Evolutionary conservation across 805 yeast genomes (phyloP).

Genomic region (Sporopachydermia quercuum): DNA sequence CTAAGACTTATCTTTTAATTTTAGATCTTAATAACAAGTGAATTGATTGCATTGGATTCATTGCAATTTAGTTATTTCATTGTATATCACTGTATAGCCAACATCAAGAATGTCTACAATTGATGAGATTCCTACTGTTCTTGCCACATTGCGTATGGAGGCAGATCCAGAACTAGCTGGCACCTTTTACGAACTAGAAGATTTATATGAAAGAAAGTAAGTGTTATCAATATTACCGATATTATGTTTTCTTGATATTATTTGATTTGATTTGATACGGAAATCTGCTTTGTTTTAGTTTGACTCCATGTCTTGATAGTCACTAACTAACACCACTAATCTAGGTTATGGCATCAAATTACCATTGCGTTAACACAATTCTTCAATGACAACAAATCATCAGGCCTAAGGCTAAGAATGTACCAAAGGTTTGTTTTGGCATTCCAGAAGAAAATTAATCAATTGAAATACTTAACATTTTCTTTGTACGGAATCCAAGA

Average conservation of each 20-base stretch:
- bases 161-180: conserved; percentile 50
- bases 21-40: no score
- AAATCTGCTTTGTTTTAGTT: not conserved
- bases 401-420: conserved; percentile 44
- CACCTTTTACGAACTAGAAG: conserved; percentile 59
- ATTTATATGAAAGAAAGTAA: conserved; percentile 62
- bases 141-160: conserved; percentile 50
- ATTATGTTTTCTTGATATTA: not conserved
- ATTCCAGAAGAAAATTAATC: conserved; percentile 60
- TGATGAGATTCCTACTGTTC: conserved; percentile 30
- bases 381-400: conserved; percentile 39
- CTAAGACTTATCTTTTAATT: no score
- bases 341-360: conserved; percentile 78
- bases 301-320: not conserved
- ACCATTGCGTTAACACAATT: conserved; percentile 51
- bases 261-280: no score
- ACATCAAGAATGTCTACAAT: not conserved
- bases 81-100: no score
- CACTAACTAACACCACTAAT: not conserved
- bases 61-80: no score
- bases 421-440: conserved; percentile 55
- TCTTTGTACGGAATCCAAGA: conserved; percentile 39
- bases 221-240: conserved; percentile 3
- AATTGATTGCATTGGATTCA: no score
- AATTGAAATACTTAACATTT: conserved; percentile 65